These are phyloP conservation scores for Brasenia schreberi DNA, from an alignment of 164 flowering plant genomes.

Conservation along the genomic window DNA sequence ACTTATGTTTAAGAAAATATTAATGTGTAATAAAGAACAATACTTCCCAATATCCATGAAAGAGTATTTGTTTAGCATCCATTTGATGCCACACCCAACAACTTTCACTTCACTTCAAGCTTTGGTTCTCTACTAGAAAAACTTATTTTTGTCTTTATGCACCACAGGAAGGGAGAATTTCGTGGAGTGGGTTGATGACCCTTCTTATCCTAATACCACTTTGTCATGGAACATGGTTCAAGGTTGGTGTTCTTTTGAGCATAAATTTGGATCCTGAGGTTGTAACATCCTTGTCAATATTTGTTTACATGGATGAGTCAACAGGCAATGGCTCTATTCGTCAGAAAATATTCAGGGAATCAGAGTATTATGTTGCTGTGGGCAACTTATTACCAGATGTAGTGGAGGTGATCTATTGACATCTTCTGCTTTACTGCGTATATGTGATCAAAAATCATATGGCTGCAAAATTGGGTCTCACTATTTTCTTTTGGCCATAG, in stretches of 20 bases:
- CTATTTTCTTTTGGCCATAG: not conserved
- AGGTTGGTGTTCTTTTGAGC: conserved; percentile 22
- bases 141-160: conserved; percentile 3
- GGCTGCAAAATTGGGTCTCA: not conserved
- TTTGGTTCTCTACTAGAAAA: not conserved
- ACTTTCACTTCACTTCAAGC: not conserved
- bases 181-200: conserved; percentile 53
- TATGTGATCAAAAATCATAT: not conserved
- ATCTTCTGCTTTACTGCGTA: not conserved
- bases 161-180: conserved; percentile 59
- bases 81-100: no score
- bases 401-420: conserved; percentile 32
- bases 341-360: conserved; percentile 29
- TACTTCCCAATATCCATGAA: no score
- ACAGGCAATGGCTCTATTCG: conserved; percentile 49
- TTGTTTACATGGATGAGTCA: not conserved
- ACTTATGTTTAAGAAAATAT: no score
- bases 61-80: no score
- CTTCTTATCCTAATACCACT: conserved; percentile 54
- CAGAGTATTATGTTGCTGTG: conserved; percentile 53
- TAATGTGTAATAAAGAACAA: no score
- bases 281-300: not conserved
- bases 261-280: not conserved
- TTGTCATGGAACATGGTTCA: conserved; percentile 59
- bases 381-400: conserved; percentile 39